Evolutionary conservation across 2,329 filamentous ascomycete genomes (phyloP), one percentile per base, ranked within the genome.

Genomic region (Boeremia exigua): DNA sequence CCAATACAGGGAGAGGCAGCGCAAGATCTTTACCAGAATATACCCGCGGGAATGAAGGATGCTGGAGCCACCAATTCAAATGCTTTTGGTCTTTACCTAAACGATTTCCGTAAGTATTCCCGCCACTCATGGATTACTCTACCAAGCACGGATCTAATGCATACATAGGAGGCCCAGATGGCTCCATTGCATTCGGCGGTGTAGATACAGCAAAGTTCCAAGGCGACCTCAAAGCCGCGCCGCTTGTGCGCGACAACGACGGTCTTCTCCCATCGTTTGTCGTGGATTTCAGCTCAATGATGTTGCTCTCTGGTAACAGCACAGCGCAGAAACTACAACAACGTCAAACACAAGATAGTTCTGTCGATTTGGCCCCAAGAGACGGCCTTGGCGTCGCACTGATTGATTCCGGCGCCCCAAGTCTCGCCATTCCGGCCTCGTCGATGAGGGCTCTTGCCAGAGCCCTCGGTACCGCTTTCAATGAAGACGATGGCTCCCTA

Each of bases 181-280:
- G 44, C 12, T 47, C 44, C 33, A 37, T 47, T 14, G 23, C n/a
- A 17, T 47, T 47, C 23, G 44, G 44, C 37, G 44, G 44, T 6
- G 33, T 47, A 17, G 44, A 47, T 29, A 47, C 17, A 10, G 44
- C 44, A 8, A 48, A 48, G 6, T 37, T 17, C n/a, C 44, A 38
- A 25, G 32, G 32, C 12, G n/a, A 48, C 15, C 33, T 48, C 12
- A 14, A 48, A 29, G 32, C 33, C 4, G 25, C 25, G 4, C 32
- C 32, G 7, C 8, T 48, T 19, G 11, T 48, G 7, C 2, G 1
- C 2, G 6, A 19, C 8, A n/a, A 48, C 27, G 27, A 11, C n/a
- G 32, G 32, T n/a, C 12, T 8, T 11, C 2, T 48, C 6, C 44
- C 44, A 29, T 48, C 32, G 4, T 48, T 37, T 14, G 32, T 37